These are phyloP conservation scores for Euphrasia confusa DNA, from an alignment of 257 asterid species.

Conservation along the genomic window DNA sequence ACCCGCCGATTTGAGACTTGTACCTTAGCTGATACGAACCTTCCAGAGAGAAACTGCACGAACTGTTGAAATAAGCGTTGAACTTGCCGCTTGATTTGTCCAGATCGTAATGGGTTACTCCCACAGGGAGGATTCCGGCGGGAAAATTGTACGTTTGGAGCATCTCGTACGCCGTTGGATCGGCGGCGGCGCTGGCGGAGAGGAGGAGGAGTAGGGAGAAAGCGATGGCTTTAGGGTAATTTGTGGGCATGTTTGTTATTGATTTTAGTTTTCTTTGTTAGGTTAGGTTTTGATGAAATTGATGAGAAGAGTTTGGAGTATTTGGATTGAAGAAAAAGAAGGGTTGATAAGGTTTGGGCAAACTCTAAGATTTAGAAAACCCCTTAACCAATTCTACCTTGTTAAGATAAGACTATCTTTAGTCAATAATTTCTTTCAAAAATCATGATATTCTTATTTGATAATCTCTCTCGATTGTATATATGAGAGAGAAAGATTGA, in stretches of 20 bases:
- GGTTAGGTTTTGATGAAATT: too few relatives aligned
- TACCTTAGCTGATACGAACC: constrained; percentile 67
- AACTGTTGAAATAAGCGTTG: constrained; percentile 45
- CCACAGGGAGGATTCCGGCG: constrained; percentile 53
- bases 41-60: constrained; percentile 74
- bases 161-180: neutral
- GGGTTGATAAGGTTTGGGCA: too few relatives aligned
- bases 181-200: neutral
- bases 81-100: constrained; percentile 53
- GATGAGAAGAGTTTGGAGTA: too few relatives aligned
- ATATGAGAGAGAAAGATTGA: too few relatives aligned
- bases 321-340: too few relatives aligned
- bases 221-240: neutral
- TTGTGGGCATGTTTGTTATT: too few relatives aligned
- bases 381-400: too few relatives aligned
- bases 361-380: too few relatives aligned
- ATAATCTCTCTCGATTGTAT: too few relatives aligned
- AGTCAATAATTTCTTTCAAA: neutral
- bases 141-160: constrained; percentile 1
- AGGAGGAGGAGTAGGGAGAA: neutral
- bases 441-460: too few relatives aligned
- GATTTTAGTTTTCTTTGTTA: too few relatives aligned
- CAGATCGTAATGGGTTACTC: constrained; percentile 58
- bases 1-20: constrained; percentile 56
- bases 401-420: too few relatives aligned